Percentiles rank a stretch among this genome's conserved stretches.
phyloP scores from a whole-genome alignment of 257 asterid species.

The Euphrasia confusa region DNA sequence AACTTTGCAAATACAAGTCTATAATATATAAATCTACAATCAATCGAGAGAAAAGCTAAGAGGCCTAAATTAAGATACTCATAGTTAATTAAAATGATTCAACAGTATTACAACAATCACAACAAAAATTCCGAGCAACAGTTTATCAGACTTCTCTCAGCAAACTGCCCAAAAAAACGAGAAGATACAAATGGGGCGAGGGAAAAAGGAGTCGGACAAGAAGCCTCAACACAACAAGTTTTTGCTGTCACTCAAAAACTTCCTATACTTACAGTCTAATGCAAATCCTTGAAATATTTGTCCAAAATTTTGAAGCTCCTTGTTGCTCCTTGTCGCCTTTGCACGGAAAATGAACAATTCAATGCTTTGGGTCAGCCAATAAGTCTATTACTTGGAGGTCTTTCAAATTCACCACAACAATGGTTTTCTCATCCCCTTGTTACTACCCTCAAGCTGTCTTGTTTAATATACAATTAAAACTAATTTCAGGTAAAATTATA shows the following conservation, averaged over 20 bases:
- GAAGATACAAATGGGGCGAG: slow-evolving; percentile 28
- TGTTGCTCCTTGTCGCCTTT: slow-evolving; percentile 36
- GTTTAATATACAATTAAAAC: slow-evolving; percentile 50
- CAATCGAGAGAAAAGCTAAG: neutral
- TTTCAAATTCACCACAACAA: slow-evolving; percentile 32
- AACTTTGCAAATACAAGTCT: neutral
- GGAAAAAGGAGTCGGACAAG: slow-evolving; percentile 24
- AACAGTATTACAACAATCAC: slow-evolving; percentile 25
- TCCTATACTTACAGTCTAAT: slow-evolving; percentile 34
- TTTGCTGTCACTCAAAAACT: slow-evolving; percentile 23
- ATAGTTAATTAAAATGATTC: slow-evolving; percentile 25
- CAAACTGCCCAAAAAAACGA: slow-evolving; percentile 40
- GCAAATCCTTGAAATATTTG: slow-evolving; percentile 32
- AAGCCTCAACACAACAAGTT: slow-evolving; percentile 34
- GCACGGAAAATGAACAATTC: slow-evolving; percentile 29
- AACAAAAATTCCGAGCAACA: slow-evolving; percentile 30
- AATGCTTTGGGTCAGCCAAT: slow-evolving; percentile 37
- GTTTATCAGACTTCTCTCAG: slow-evolving; percentile 29
- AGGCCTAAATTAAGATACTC: neutral
- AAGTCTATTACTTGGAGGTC: slow-evolving; percentile 32
- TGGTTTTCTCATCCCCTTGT: slow-evolving; percentile 23
- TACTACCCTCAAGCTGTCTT: slow-evolving; percentile 30
- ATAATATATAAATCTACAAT: neutral
- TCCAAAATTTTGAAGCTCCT: slow-evolving; percentile 82
- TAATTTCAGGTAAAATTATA: slow-evolving; percentile 43